phyloP scores from a whole-genome alignment of 441 rosid genomes.

The Eutrema salsugineum region DNA sequence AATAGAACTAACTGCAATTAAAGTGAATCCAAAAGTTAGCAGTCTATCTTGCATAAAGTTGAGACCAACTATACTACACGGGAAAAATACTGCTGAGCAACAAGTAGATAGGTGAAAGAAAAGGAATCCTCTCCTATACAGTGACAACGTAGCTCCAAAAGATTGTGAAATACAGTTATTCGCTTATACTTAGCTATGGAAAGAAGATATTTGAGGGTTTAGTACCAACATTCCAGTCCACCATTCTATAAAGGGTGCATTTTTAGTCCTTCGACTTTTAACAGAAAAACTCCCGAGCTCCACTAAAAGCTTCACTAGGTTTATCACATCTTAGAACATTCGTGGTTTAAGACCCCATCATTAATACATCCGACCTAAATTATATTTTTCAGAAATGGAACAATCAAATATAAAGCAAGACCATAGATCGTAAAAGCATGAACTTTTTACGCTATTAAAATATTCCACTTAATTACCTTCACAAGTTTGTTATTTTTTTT shows the following conservation, averaged over 20 bases:
- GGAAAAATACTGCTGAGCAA: neutral
- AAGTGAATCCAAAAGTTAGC: constrained; percentile 22
- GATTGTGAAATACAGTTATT: neutral
- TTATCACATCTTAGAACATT: neutral
- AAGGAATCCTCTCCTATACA: neutral
- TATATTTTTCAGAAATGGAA: neutral
- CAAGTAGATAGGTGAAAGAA: neutral
- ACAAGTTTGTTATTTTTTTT: neutral
- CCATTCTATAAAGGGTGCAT: neutral
- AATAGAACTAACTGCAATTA: constrained; percentile 70
- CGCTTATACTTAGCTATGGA: neutral
- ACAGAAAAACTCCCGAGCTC: neutral
- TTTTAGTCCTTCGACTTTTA: neutral
- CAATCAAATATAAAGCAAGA: neutral
- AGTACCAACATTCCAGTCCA: neutral
- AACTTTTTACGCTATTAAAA: neutral
- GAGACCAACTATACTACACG: neutral
- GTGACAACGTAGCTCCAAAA: neutral
- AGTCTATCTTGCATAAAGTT: neutral
- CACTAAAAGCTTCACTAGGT: neutral
- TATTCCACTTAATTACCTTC: neutral
- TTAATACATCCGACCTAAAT: neutral
- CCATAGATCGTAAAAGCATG: neutral
- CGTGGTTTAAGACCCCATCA: neutral
- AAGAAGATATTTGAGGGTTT: neutral